These are phyloP conservation scores for Hevea brasiliensis DNA, from an alignment of 345 rosid genomes.

Conservation along the genomic window DNA sequence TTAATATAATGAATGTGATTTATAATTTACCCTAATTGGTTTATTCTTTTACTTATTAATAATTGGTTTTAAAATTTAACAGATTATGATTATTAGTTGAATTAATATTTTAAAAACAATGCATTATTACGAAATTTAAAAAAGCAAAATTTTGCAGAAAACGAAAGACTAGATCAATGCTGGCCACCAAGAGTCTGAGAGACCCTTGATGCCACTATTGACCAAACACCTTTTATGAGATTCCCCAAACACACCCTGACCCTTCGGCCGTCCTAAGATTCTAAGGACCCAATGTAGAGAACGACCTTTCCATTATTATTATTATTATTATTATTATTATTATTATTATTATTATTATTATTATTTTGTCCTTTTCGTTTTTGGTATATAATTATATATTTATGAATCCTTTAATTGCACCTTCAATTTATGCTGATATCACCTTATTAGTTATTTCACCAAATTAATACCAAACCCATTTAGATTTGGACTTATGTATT, in stretches of 20 bases:
- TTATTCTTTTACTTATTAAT: no score
- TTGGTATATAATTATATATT: not conserved
- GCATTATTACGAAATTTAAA: no score
- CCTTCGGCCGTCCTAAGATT: slow-evolving; percentile 56
- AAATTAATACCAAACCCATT: slow-evolving; percentile 38
- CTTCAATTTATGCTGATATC: slow-evolving; percentile 11
- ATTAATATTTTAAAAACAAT: no score
- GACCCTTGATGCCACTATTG: slow-evolving; percentile 14
- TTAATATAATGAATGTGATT: no score
- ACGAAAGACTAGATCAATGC: slow-evolving; percentile 29
- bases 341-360: no score
- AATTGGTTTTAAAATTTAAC: no score
- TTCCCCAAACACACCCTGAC: slow-evolving; percentile 32
- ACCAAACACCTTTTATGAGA: slow-evolving; percentile 30
- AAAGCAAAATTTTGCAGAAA: no score
- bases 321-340: not conserved
- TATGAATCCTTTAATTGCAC: not conserved
- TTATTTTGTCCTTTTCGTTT: no score
- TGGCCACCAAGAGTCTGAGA: slow-evolving; percentile 38
- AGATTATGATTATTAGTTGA: no score
- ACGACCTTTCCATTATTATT: slow-evolving; percentile 17
- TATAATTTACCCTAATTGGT: no score
- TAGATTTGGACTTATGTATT: slow-evolving; percentile 16
- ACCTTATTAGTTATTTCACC: slow-evolving; percentile 17
- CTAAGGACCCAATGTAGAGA: slow-evolving; percentile 31